Conservation (phyloP, 768 basidiomycete genomes). For the Lactarius hengduanensis region DNA sequence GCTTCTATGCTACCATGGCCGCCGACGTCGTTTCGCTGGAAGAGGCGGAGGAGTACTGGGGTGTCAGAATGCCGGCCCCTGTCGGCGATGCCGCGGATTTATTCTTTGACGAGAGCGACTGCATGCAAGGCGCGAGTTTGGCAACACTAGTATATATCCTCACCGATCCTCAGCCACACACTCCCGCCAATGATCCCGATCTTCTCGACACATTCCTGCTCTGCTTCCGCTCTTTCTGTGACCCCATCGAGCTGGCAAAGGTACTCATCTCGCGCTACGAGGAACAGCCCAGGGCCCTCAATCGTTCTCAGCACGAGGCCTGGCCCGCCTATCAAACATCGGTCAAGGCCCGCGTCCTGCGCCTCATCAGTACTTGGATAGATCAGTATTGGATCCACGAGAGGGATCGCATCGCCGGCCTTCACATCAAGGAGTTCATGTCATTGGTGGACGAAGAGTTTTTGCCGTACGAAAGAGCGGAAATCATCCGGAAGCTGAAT, state of each 20-base stretch:
- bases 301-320: slow-evolving; percentile 8
- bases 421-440: slow-evolving; percentile 21
- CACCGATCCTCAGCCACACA: slow-evolving; percentile 19
- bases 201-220: slow-evolving; percentile 16
- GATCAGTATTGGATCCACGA: slow-evolving; percentile 22
- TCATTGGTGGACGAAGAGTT: not conserved
- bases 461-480: slow-evolving; percentile 3
- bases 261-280: slow-evolving; percentile 19
- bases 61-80: slow-evolving; percentile 18
- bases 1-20: slow-evolving; percentile 12
- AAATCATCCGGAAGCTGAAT: slow-evolving; percentile 10
- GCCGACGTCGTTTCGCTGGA: slow-evolving; percentile 10
- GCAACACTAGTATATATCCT: slow-evolving; percentile 11
- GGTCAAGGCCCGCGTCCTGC: slow-evolving; percentile 11
- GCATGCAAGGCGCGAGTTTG: slow-evolving; percentile 19
- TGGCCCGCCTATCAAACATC: slow-evolving; percentile 17
- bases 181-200: not conserved
- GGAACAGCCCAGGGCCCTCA: slow-evolving; percentile 9
- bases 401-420: slow-evolving; percentile 18
- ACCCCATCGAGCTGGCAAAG: slow-evolving; percentile 18
- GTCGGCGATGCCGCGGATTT: slow-evolving; percentile 11
- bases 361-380: slow-evolving; percentile 17
- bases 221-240: slow-evolving; percentile 21
- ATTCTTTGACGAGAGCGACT: slow-evolving; percentile 2
- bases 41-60: slow-evolving; percentile 11